Percentiles rank a stretch among this genome's conserved stretches.
These are phyloP conservation scores for Podaxis carcinomalis DNA, from an alignment of 768 basidiomycete species.

Conservation along the genomic window DNA sequence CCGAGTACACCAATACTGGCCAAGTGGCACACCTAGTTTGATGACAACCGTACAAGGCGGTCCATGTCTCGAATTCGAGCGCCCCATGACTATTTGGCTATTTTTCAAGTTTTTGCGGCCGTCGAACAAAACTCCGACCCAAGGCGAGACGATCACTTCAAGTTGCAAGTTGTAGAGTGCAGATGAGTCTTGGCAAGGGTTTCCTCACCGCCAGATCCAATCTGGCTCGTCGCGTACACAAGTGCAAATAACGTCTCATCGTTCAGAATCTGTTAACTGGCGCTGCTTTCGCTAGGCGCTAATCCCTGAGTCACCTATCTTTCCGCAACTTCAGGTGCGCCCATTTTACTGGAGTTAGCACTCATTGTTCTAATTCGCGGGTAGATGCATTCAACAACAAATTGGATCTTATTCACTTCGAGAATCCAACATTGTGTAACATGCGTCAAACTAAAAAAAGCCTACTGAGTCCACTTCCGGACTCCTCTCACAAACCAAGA, in stretches of 20 bases:
- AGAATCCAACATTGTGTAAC: neutral
- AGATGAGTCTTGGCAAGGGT: too few species aligned
- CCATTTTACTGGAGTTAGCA: neutral
- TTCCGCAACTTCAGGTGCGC: neutral
- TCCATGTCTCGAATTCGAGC: slow-evolving; percentile 1
- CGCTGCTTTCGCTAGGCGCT: too few species aligned
- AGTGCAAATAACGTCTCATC: too few species aligned
- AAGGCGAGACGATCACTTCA: neutral
- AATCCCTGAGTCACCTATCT: too few species aligned
- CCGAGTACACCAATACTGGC: neutral
- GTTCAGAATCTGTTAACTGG: too few species aligned
- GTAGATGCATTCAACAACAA: neutral
- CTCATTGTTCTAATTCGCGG: too few species aligned
- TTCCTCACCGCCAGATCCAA: too few species aligned
- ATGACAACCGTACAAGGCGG: slow-evolving; percentile 67
- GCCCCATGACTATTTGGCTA: slow-evolving; percentile 3
- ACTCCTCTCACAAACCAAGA: neutral
- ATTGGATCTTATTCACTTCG: neutral
- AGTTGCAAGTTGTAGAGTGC: neutral
- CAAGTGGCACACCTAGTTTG: slow-evolving; percentile 60
- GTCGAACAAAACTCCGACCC: neutral
- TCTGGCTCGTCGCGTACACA: too few species aligned
- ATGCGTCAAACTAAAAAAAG: neutral
- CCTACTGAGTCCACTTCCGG: neutral
- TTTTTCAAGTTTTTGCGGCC: neutral